These are phyloP conservation scores for Chrysopogon serrulatus DNA, from an alignment of 176 grass and related monocot genomes.

Conservation along the genomic window DNA sequence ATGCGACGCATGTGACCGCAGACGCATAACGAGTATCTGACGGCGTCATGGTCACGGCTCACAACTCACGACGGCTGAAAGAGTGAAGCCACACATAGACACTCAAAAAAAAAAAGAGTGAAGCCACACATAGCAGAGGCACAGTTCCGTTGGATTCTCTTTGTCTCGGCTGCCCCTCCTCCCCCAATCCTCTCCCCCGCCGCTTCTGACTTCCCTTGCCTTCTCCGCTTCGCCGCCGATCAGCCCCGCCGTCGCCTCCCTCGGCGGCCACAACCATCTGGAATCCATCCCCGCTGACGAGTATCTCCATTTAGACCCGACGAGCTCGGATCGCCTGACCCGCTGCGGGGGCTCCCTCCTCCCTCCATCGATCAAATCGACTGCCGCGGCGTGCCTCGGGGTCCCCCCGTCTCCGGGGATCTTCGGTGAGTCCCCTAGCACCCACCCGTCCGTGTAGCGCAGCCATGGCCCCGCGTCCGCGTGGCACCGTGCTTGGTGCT, in stretches of 20 bases:
- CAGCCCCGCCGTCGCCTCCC: not conserved
- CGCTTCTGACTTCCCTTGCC: not conserved
- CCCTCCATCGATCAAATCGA: not conserved
- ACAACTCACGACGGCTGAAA: too few relatives aligned
- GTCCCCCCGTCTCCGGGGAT: not conserved
- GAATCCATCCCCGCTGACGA: not conserved
- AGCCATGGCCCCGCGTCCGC: not conserved
- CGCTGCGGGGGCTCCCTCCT: not conserved
- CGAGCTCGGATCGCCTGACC: not conserved
- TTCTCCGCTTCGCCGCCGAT: not conserved
- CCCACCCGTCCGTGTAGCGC: not conserved
- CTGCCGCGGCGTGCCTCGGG: not conserved
- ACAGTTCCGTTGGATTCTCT: not conserved
- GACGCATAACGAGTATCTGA: too few relatives aligned
- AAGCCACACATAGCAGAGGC: too few relatives aligned
- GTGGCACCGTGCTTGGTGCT: not conserved
- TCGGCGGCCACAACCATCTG: not conserved
- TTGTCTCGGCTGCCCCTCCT: not conserved
- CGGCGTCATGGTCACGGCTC: too few relatives aligned
- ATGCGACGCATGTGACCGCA: too few relatives aligned
- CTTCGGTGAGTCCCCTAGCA: not conserved
- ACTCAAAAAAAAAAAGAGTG: too few relatives aligned
- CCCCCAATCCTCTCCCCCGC: not conserved
- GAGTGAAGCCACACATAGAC: too few relatives aligned
- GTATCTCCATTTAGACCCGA: not conserved